Evolutionary conservation across 140 eudicot genomes (phyloP).

Genomic region (Cichorium intybus): DNA sequence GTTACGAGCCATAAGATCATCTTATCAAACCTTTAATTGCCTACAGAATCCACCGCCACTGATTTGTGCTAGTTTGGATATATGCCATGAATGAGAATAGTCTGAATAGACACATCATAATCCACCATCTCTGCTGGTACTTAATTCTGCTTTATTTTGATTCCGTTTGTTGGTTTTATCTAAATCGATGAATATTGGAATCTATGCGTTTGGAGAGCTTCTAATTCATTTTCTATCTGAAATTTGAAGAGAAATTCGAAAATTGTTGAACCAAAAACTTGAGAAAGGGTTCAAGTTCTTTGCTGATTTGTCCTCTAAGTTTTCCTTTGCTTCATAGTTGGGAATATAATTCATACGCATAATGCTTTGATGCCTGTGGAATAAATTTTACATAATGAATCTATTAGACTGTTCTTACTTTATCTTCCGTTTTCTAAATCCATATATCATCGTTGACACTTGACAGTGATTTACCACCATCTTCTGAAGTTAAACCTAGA

Average conservation of each 20-base stretch:
- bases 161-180: background rate
- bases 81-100: conserved; percentile 13
- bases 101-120: background rate
- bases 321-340: too few species aligned
- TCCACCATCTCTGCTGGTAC: background rate
- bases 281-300: background rate
- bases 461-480: conserved; percentile 15
- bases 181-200: conserved; percentile 6
- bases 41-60: conserved; percentile 6
- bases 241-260: background rate
- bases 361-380: background rate
- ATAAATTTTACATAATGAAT: background rate
- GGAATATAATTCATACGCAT: background rate
- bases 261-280: background rate
- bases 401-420: conserved; percentile 8
- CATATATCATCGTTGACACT: conserved; percentile 11
- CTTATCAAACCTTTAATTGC: background rate
- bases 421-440: background rate
- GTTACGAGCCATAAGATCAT: background rate
- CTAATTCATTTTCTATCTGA: background rate
- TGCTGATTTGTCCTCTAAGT: background rate
- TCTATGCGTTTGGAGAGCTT: conserved; percentile 5
- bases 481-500: background rate
- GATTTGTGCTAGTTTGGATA: background rate
- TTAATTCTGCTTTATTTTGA: background rate